These are phyloP conservation scores for Agastache rugosa DNA, from an alignment of 257 asterid species.

Conservation along the genomic window DNA sequence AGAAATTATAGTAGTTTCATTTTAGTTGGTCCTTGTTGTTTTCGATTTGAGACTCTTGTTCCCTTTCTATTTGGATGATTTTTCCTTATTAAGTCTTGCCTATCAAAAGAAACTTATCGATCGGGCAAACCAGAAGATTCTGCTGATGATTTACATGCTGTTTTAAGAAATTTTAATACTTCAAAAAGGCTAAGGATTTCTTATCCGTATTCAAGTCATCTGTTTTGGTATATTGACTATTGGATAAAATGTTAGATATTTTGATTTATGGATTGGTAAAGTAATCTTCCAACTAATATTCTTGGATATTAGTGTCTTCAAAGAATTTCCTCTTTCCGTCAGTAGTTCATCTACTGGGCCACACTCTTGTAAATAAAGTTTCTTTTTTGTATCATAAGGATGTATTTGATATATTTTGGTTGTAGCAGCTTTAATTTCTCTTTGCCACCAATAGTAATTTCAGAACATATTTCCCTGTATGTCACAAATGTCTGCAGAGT, in stretches of 20 bases:
- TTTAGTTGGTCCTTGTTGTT: not conserved
- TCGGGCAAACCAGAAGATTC: constrained; percentile 7
- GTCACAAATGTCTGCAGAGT: not conserved
- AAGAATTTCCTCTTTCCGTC: not conserved
- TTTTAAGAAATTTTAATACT: not conserved
- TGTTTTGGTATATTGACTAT: constrained; percentile 3
- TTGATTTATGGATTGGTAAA: not conserved
- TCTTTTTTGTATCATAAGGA: not conserved
- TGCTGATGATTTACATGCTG: constrained; percentile 7
- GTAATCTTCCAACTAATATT: not conserved
- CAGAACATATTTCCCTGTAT: not conserved
- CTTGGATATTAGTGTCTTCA: not conserved
- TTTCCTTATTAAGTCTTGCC: not conserved
- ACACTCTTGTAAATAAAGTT: constrained; percentile 1
- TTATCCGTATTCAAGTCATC: constrained; percentile 1
- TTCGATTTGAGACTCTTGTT: not conserved
- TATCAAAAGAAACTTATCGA: not conserved
- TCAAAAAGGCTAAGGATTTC: not conserved
- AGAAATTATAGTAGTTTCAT: too few relatives aligned
- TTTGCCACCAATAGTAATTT: constrained; percentile 10
- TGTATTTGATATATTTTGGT: constrained; percentile 17
- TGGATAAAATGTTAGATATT: not conserved
- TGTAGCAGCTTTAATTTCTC: constrained; percentile 1
- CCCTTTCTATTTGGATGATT: not conserved
- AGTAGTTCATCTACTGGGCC: constrained; percentile 17